Percentiles rank a stretch among this genome's conserved stretches.
Evolutionary conservation across 1,284 basidiomycete species (phyloP).

Genomic region (Bjerkandera adusta): DNA sequence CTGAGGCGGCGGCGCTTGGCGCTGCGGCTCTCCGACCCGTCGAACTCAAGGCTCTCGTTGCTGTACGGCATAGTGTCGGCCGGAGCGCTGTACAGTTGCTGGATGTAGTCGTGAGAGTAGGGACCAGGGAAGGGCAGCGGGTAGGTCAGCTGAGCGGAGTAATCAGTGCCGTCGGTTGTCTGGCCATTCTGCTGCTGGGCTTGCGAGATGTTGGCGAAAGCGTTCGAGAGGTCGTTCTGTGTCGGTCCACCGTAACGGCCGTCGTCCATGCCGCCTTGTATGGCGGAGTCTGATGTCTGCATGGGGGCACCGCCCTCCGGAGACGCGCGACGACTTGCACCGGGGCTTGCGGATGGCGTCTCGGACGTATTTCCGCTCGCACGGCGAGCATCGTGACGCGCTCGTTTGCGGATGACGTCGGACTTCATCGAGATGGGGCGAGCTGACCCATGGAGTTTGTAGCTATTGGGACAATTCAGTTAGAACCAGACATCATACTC

Average conservation of each 20-base stretch:
- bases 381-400: constrained; percentile 69
- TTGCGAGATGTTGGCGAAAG: constrained; percentile 45
- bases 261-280: constrained; percentile 43
- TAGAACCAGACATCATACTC: constrained; percentile 7
- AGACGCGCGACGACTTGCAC: constrained; percentile 69
- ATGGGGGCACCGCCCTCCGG: constrained; percentile 62
- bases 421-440: constrained; percentile 86
- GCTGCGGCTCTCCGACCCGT: constrained; percentile 44
- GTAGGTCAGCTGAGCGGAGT: constrained; percentile 26
- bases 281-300: constrained; percentile 63
- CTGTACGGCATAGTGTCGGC: constrained; percentile 50
- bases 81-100: constrained; percentile 41
- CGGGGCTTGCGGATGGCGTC: constrained; percentile 69
- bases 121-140: constrained; percentile 55
- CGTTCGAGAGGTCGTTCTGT: constrained; percentile 62
- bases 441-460: constrained; percentile 78
- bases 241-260: constrained; percentile 38
- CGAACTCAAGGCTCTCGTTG: constrained; percentile 41
- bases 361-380: constrained; percentile 46
- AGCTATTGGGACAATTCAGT: constrained; percentile 36
- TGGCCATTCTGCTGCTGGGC: constrained; percentile 26
- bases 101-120: constrained; percentile 67
- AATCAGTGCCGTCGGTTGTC: constrained; percentile 3
- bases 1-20: constrained; percentile 72
- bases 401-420: constrained; percentile 79